These are phyloP conservation scores for Fusarium zealandicum DNA, from an alignment of 2,329 filamentous ascomycete genomes.

Conservation along the genomic window DNA sequence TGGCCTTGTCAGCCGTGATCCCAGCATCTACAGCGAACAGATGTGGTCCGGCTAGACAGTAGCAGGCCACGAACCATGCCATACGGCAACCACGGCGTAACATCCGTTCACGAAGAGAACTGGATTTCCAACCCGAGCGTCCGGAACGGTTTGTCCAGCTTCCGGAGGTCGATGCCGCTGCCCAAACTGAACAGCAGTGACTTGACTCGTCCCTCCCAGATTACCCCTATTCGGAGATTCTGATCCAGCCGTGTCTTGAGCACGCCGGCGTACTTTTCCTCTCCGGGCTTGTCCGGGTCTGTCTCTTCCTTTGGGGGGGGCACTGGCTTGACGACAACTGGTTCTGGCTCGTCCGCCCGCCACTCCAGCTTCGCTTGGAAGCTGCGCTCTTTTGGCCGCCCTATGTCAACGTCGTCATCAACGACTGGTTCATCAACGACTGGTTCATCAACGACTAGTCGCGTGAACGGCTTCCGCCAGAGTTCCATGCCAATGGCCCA, in stretches of 20 bases:
- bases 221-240: slow-evolving; percentile 80
- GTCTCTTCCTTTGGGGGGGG: slow-evolving; percentile 19
- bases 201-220: slow-evolving; percentile 95
- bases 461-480: slow-evolving; percentile 71
- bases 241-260: slow-evolving; percentile 91
- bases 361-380: slow-evolving; percentile 63
- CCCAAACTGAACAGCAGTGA: slow-evolving; percentile 92
- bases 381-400: slow-evolving; percentile 50
- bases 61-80: neutral
- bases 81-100: slow-evolving; percentile 2
- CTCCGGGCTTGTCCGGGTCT: slow-evolving; percentile 45
- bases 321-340: slow-evolving; percentile 15
- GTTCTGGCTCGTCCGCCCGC: slow-evolving; percentile 52
- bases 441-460: slow-evolving; percentile 50
- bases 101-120: slow-evolving; percentile 72
- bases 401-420: slow-evolving; percentile 41
- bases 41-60: slow-evolving; percentile 12
- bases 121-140: slow-evolving; percentile 81
- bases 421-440: slow-evolving; percentile 49
- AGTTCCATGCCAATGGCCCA: slow-evolving; percentile 91
- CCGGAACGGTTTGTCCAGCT: slow-evolving; percentile 77
- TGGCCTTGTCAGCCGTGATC: slow-evolving; percentile 11
- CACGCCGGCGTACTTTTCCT: slow-evolving; percentile 80
- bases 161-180: slow-evolving; percentile 81
- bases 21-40: slow-evolving; percentile 7